These are phyloP conservation scores for Coemansia guatemalensis DNA, from an alignment of 192 early-diverging fungal species.

Conservation along the genomic window DNA sequence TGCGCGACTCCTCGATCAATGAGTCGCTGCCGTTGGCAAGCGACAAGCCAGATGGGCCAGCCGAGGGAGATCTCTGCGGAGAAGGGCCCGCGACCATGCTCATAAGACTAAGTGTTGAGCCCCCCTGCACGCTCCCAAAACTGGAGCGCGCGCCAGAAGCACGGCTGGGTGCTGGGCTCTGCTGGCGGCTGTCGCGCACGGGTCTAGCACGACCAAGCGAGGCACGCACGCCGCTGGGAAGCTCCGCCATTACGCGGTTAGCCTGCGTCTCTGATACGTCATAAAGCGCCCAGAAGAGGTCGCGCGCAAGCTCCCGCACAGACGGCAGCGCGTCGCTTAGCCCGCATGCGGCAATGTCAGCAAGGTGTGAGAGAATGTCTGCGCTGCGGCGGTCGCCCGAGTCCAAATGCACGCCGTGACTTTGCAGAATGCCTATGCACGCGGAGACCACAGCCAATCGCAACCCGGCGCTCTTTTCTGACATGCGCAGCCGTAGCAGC, in stretches of 20 bases:
- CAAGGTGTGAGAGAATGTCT: slow-evolving; percentile 21
- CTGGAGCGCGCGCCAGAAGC: slow-evolving; percentile 22
- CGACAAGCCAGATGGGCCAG: background rate
- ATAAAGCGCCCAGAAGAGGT: slow-evolving; percentile 51
- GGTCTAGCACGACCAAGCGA: slow-evolving; percentile 29
- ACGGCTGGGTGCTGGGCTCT: background rate
- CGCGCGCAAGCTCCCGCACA: slow-evolving; percentile 38
- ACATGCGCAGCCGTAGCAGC: slow-evolving; percentile 24
- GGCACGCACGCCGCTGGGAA: slow-evolving; percentile 25
- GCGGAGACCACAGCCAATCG: slow-evolving; percentile 34
- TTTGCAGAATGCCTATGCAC: slow-evolving; percentile 26
- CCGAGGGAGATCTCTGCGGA: slow-evolving; percentile 21
- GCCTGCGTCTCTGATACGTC: slow-evolving; percentile 19
- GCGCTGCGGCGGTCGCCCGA: slow-evolving; percentile 26
- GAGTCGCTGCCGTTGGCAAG: background rate
- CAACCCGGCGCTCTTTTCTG: slow-evolving; percentile 46
- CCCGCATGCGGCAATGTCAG: slow-evolving; percentile 16
- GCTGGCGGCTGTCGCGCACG: slow-evolving; percentile 9
- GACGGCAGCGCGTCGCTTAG: slow-evolving; percentile 44
- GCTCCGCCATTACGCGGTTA: slow-evolving; percentile 11
- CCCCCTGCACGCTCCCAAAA: slow-evolving; percentile 24
- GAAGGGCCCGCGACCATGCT: slow-evolving; percentile 22
- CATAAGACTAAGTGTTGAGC: slow-evolving; percentile 26
- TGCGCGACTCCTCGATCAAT: background rate
- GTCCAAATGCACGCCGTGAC: slow-evolving; percentile 27